Evolutionary conservation across 75 land plant species (phyloP).

Genomic region (Larix kaempferi): DNA sequence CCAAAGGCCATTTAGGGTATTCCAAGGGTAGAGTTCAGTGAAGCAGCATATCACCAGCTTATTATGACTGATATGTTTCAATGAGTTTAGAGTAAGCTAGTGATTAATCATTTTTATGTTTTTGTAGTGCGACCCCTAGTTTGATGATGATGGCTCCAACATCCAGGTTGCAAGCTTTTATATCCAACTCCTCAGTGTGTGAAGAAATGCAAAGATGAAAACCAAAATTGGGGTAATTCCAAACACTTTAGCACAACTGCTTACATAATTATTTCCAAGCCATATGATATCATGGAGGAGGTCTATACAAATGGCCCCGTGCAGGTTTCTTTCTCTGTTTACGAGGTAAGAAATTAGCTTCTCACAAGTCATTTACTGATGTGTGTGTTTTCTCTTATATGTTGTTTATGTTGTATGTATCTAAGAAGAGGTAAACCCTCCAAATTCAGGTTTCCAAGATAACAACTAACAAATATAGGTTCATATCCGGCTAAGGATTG

Average conservation of each 20-base stretch:
- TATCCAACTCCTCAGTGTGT: slow-evolving; percentile 43
- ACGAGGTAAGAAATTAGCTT: slow-evolving; percentile 22
- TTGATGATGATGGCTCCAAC: slow-evolving; percentile 29
- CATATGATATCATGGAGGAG: slow-evolving; percentile 38
- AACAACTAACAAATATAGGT: too few relatives aligned
- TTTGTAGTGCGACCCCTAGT: slow-evolving; percentile 46
- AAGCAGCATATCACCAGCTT: not conserved
- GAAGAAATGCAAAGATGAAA: slow-evolving; percentile 39
- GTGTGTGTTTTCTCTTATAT: too few relatives aligned
- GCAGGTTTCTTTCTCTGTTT: slow-evolving; percentile 40
- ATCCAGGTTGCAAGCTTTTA: slow-evolving; percentile 38
- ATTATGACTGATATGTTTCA: not conserved
- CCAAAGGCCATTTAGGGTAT: not conserved
- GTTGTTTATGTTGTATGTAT: too few relatives aligned
- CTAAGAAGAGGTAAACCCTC: too few relatives aligned
- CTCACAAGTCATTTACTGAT: too few relatives aligned
- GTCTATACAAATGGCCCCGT: slow-evolving; percentile 47
- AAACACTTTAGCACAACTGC: slow-evolving; percentile 37
- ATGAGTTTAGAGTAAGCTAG: not conserved
- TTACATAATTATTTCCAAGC: slow-evolving; percentile 23
- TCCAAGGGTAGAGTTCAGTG: not conserved
- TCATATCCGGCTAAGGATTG: too few relatives aligned
- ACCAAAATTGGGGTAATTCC: slow-evolving; percentile 17
- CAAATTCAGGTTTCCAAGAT: too few relatives aligned
- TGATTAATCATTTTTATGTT: not conserved